Conservation (phyloP, 805 yeast species). For the Ogataea pignaliae region DNA sequence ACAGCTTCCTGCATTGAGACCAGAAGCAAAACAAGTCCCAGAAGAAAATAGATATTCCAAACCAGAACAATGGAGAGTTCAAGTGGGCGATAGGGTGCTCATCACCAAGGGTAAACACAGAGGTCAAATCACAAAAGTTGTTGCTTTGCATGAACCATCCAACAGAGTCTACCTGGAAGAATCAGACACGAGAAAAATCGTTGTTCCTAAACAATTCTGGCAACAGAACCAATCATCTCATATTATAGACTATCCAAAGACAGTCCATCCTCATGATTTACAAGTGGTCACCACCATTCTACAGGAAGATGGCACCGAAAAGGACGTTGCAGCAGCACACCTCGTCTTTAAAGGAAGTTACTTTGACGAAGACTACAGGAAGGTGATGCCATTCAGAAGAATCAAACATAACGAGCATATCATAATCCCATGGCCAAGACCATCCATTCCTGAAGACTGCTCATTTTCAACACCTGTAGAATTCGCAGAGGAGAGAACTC, state of each 20-base stretch:
- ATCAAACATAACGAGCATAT: conserved; percentile 66
- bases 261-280: conserved; percentile 55
- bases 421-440: conserved; percentile 88
- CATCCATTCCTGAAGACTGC: conserved; percentile 54
- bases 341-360: conserved; percentile 63
- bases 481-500: conserved; percentile 66
- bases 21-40: conserved; percentile 26
- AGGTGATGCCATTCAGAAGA: conserved; percentile 71
- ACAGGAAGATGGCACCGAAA: conserved; percentile 57
- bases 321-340: conserved; percentile 76
- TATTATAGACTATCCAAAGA: conserved; percentile 62
- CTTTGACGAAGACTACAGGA: conserved; percentile 69
- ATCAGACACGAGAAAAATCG: conserved; percentile 56
- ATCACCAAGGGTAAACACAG: conserved; percentile 63
- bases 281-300: conserved; percentile 75
- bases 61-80: conserved; percentile 53
- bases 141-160: conserved; percentile 51
- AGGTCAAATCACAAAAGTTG: conserved; percentile 71
- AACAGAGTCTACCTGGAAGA: conserved; percentile 66
- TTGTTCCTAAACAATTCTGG: conserved; percentile 74
- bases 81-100: conserved; percentile 76
- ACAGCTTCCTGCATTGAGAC: conserved; percentile 30
- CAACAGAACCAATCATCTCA: conserved; percentile 66
- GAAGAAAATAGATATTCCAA: conserved; percentile 33
- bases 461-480: conserved; percentile 52